Conservation (phyloP, 2,329 filamentous ascomycete species). For the Neofusicoccum sp. region DNA sequence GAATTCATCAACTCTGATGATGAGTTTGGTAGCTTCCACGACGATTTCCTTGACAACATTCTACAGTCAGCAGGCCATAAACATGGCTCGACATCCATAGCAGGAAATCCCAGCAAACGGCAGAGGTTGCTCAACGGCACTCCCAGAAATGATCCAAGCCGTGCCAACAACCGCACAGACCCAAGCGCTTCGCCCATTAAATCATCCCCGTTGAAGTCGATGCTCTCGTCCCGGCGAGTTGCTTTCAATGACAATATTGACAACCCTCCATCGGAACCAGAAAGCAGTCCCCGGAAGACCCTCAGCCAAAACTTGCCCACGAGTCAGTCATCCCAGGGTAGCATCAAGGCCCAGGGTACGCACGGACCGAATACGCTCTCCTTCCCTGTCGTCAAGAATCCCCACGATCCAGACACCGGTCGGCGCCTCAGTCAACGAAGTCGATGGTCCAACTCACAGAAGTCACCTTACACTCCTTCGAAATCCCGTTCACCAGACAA, state of each 20-base stretch:
- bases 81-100: background rate
- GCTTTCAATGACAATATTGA: slow-evolving; percentile 9
- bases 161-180: background rate
- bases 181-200: background rate
- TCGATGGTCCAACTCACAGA: slow-evolving; percentile 52
- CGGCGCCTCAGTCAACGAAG: slow-evolving; percentile 67
- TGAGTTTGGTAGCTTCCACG: slow-evolving; percentile 20
- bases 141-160: background rate
- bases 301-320: slow-evolving; percentile 12
- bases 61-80: background rate
- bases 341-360: slow-evolving; percentile 39
- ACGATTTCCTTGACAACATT: slow-evolving; percentile 11
- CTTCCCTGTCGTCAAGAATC: slow-evolving; percentile 79
- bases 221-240: background rate
- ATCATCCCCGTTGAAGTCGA: background rate
- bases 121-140: background rate
- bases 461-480: slow-evolving; percentile 22
- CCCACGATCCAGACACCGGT: slow-evolving; percentile 65
- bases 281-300: slow-evolving; percentile 2
- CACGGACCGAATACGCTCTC: slow-evolving; percentile 53
- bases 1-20: slow-evolving; percentile 8
- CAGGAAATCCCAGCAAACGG: background rate
- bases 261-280: background rate
- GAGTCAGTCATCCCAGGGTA: slow-evolving; percentile 43
- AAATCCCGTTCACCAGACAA: background rate